phyloP scores from a whole-genome alignment of 2,329 filamentous ascomycete species.

The Clonostachys byssicola region DNA sequence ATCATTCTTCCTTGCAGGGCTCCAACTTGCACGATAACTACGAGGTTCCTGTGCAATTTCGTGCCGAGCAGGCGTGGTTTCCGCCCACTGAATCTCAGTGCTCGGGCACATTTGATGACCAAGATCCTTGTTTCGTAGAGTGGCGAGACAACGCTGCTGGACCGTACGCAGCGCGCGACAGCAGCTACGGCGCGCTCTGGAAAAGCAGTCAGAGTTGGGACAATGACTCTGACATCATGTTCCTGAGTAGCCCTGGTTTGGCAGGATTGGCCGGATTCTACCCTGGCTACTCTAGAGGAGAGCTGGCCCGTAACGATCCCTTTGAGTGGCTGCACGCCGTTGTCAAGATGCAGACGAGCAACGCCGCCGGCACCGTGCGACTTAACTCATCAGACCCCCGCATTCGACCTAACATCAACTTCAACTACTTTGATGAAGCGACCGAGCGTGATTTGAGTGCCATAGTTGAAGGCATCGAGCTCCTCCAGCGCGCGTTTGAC shows the following conservation, averaged over 20 bases:
- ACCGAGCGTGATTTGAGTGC: conserved; percentile 34
- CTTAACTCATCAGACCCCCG: conserved; percentile 45
- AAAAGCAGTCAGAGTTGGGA: conserved; percentile 3
- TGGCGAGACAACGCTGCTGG: conserved; percentile 4
- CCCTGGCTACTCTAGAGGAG: conserved; percentile 18
- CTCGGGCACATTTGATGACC: conserved; percentile 1
- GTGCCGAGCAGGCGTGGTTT: conserved; percentile 8
- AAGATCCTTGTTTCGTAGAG: conserved; percentile 5
- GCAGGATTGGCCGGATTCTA: conserved; percentile 1
- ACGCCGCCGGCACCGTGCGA: conserved; percentile 36
- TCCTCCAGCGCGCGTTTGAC: conserved; percentile 22
- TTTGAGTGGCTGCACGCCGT: conserved; percentile 21
- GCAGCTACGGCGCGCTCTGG: background rate
- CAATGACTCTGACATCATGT: conserved; percentile 4
- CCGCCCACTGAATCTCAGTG: conserved; percentile 22
- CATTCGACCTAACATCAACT: conserved; percentile 45
- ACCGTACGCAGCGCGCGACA: conserved; percentile 2
- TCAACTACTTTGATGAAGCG: conserved; percentile 39
- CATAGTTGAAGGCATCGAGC: conserved; percentile 36
- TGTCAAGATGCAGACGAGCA: conserved; percentile 4
- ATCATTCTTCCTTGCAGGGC: conserved; percentile 27
- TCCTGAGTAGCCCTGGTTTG: conserved; percentile 1
- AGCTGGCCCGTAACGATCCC: conserved; percentile 34
- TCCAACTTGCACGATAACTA: conserved; percentile 57
- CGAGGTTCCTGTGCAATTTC: conserved; percentile 30